Percentiles rank a stretch among this genome's conserved stretches.
These are phyloP conservation scores for Phytopythium chamaehyphon DNA, from an alignment of 352 stramenopile genomes.

Conservation along the genomic window DNA sequence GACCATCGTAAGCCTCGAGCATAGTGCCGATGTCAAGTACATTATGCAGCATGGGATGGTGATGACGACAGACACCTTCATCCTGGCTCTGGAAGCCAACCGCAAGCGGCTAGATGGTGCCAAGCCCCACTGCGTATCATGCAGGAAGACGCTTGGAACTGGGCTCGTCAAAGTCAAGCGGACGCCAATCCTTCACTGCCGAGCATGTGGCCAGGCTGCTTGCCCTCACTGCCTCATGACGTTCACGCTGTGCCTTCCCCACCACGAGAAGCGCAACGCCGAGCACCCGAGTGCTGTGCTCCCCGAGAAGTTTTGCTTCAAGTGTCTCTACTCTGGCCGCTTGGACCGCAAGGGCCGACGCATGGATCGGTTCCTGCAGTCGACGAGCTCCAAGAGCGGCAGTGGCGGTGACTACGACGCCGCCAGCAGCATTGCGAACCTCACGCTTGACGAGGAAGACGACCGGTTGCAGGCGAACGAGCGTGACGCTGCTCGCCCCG, in stretches of 20 bases:
- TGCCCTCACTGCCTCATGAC: constrained; percentile 49
- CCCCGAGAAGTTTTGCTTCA: constrained; percentile 58
- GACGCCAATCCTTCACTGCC: constrained; percentile 25
- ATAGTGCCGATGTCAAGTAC: constrained; percentile 50
- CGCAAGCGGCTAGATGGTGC: constrained; percentile 22
- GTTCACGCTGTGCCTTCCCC: constrained; percentile 53
- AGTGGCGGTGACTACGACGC: constrained; percentile 5
- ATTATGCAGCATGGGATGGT: constrained; percentile 42
- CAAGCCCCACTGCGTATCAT: constrained; percentile 28
- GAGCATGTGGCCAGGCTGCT: constrained; percentile 45
- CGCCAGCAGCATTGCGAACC: constrained; percentile 1
- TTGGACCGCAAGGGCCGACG: constrained; percentile 47
- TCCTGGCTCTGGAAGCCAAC: constrained; percentile 26
- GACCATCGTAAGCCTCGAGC: constrained; percentile 37
- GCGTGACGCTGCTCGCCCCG: not conserved
- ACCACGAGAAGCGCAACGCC: constrained; percentile 45
- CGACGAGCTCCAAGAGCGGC: constrained; percentile 7
- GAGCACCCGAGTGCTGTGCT: constrained; percentile 64
- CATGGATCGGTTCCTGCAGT: constrained; percentile 32
- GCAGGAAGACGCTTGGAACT: constrained; percentile 28
- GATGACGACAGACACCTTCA: constrained; percentile 29
- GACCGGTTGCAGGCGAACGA: constrained; percentile 7
- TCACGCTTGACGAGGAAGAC: constrained; percentile 18
- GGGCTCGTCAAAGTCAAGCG: constrained; percentile 30
- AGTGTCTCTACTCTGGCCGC: constrained; percentile 51